Conservation (phyloP, 2,329 filamentous ascomycete species). For the Seiridium cupressi region DNA sequence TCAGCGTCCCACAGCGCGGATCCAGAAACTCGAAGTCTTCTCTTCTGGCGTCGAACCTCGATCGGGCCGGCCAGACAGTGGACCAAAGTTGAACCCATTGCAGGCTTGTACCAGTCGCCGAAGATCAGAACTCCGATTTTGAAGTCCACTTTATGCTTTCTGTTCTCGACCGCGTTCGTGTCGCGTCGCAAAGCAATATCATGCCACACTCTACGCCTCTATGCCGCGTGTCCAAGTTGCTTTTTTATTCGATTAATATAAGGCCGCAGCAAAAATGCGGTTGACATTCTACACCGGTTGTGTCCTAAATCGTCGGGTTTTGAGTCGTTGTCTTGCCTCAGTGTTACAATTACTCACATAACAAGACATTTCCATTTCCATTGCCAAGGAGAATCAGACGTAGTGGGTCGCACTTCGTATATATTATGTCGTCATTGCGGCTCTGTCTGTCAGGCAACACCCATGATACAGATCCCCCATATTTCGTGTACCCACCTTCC, state of each 20-base stretch:
- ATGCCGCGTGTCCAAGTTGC: not conserved
- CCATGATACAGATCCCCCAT: slow-evolving; percentile 5
- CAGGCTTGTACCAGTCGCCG: too few species aligned
- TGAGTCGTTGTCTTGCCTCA: too few species aligned
- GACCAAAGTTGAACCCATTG: too few species aligned
- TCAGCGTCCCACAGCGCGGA: not conserved
- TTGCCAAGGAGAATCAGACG: too few species aligned
- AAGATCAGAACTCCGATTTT: too few species aligned
- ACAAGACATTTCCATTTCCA: too few species aligned
- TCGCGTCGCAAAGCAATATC: not conserved
- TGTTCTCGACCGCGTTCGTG: not conserved
- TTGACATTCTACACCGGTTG: too few species aligned
- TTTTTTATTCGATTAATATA: not conserved
- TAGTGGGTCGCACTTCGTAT: too few species aligned
- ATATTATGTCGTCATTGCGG: not conserved
- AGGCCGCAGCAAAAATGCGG: not conserved
- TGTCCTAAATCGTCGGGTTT: too few species aligned
- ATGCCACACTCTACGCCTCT: not conserved
- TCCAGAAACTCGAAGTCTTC: not conserved
- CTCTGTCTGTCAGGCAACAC: not conserved
- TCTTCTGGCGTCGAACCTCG: not conserved
- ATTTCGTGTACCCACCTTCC: not conserved
- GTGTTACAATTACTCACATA: too few species aligned
- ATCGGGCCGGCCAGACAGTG: too few species aligned
- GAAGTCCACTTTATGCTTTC: not conserved